Conservation (phyloP, 139 green algal genomes). For the Chlorella sp. region DNA sequence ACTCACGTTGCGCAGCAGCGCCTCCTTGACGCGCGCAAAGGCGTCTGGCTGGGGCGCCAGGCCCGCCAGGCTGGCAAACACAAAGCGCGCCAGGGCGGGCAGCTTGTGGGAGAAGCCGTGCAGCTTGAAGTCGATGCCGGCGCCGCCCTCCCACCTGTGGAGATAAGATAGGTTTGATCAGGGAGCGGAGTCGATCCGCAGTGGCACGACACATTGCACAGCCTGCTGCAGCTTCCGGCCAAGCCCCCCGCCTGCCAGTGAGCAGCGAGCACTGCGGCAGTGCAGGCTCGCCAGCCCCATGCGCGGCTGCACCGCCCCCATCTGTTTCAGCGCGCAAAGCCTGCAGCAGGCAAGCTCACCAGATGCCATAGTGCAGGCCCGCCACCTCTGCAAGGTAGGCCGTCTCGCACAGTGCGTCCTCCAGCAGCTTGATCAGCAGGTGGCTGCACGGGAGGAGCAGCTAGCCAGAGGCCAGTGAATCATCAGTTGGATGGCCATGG, state of each 20-base stretch:
- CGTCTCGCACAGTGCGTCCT: conserved; percentile 90
- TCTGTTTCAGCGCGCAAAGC: neutral
- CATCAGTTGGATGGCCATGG: no score
- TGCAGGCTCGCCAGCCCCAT: no score
- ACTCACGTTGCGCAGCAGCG: conserved; percentile 33
- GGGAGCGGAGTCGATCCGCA: no score
- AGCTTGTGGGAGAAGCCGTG: conserved; percentile 94
- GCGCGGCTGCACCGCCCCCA: no score
- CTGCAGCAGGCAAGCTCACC: conserved; percentile 48
- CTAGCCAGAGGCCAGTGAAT: no score
- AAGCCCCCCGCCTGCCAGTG: no score
- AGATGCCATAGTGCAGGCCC: conserved; percentile 72
- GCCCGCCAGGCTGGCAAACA: conserved; percentile 73
- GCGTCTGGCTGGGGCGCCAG: conserved; percentile 39
- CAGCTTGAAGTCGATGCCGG: conserved; percentile 81
- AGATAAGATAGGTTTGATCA: neutral
- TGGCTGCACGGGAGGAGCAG: conserved; percentile 35
- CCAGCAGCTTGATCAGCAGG: conserved; percentile 82
- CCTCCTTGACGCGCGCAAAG: conserved; percentile 79
- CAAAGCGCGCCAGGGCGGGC: conserved; percentile 58
- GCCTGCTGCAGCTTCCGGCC: neutral
- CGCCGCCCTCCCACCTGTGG: conserved; percentile 10
- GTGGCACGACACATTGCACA: no score
- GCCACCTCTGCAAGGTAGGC: conserved; percentile 90
- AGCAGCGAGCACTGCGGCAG: no score